phyloP scores from a whole-genome alignment of 495 filamentous ascomycete species.

The Neurospora sp. region DNA sequence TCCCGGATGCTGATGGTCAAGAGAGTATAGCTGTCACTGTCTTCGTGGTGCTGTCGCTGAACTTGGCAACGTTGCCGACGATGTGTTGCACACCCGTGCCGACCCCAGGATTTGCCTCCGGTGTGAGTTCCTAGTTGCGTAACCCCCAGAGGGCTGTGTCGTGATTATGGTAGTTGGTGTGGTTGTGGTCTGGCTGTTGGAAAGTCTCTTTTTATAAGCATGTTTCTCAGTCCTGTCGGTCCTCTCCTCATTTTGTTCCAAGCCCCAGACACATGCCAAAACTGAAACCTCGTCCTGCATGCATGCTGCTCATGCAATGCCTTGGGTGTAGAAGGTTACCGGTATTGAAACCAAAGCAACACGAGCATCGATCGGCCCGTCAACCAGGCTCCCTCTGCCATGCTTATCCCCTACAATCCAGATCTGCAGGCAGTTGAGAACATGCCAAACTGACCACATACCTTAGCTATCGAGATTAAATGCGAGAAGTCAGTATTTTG shows the following conservation, averaged over 20 bases:
- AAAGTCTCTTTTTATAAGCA: neutral
- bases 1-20: slow-evolving; percentile 57
- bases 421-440: too few species aligned
- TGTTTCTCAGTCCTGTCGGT: neutral
- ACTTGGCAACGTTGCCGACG: slow-evolving; percentile 37
- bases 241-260: neutral
- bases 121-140: neutral
- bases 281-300: neutral
- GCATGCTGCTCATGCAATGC: neutral
- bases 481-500: neutral
- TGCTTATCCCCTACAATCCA: neutral
- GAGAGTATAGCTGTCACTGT: slow-evolving; percentile 33
- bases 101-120: neutral
- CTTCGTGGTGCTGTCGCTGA: slow-evolving; percentile 34
- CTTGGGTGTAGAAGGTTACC: neutral
- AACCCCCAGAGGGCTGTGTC: neutral
- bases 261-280: neutral
- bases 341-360: neutral
- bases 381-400: neutral
- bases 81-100: slow-evolving; percentile 29
- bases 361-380: neutral
- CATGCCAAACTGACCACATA: neutral
- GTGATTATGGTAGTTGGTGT: neutral
- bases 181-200: neutral
- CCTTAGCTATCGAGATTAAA: neutral